A percentile compares a stretch with the other conserved stretches of the same genome.
These are phyloP conservation scores for Chrysanthemum seticuspe DNA, from an alignment of 129 eudicot genomes.

Conservation along the genomic window DNA sequence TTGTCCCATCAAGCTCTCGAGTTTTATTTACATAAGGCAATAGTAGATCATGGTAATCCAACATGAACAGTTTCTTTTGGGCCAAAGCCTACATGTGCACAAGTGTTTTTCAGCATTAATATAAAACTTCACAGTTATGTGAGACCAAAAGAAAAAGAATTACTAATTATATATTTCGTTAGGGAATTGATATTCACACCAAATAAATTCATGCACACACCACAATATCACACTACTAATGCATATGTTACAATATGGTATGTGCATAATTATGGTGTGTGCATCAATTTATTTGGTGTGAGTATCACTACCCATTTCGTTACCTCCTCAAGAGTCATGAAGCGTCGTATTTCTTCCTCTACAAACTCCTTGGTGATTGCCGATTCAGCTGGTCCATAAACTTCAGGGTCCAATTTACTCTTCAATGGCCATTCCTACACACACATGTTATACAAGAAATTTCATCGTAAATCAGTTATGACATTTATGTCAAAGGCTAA, in stretches of 20 bases:
- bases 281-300: too few species aligned
- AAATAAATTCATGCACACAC: too few species aligned
- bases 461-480: neutral
- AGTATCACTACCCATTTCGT: too few species aligned
- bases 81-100: conserved; percentile 51
- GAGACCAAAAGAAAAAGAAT: neutral
- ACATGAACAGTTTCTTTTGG: conserved; percentile 60
- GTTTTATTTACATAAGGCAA: conserved; percentile 65
- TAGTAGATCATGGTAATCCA: conserved; percentile 73
- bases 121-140: neutral
- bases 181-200: too few species aligned
- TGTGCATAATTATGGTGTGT: too few species aligned
- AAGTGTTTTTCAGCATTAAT: neutral
- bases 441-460: neutral
- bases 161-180: neutral
- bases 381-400: conserved; percentile 75
- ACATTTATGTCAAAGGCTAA: neutral
- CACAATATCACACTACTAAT: too few species aligned
- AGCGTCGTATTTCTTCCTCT: conserved; percentile 58
- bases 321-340: conserved; percentile 59
- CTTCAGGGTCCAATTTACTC: conserved; percentile 61
- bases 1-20: conserved; percentile 48
- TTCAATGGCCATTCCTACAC: conserved; percentile 79
- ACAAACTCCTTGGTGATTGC: conserved; percentile 65
- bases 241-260: too few species aligned